Percentiles rank a stretch among this genome's conserved stretches.
These are phyloP conservation scores for Corymbia maculata DNA, from an alignment of 345 rosid species.

Conservation along the genomic window DNA sequence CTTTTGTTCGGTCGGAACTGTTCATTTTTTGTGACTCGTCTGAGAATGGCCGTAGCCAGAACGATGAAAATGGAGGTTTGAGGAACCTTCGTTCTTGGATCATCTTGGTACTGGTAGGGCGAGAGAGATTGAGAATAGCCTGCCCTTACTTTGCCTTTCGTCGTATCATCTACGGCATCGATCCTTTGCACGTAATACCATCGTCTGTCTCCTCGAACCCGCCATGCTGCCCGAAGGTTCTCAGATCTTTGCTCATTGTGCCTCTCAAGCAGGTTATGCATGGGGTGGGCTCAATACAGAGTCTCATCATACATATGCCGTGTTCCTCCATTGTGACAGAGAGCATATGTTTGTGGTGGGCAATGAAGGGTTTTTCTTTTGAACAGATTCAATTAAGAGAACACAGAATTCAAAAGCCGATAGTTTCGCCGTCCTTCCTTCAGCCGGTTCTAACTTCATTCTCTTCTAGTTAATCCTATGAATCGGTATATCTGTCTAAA, in stretches of 20 bases:
- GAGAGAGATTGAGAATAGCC: background rate
- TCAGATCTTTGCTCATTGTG: background rate
- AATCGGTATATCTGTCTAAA: background rate
- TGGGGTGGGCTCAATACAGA: background rate
- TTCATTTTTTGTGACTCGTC: too few species aligned
- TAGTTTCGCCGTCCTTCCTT: background rate
- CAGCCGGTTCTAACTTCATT: too few species aligned
- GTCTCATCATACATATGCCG: too few species aligned
- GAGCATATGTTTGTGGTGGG: background rate
- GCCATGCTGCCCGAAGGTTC: background rate
- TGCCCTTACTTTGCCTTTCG: background rate
- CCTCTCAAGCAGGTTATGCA: background rate
- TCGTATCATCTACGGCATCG: background rate
- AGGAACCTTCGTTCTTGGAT: too few species aligned
- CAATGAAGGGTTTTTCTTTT: background rate
- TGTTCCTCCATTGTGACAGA: background rate
- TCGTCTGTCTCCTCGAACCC: rapidly evolving
- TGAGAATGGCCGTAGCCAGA: too few species aligned
- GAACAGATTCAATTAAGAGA: background rate
- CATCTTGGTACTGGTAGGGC: too few species aligned
- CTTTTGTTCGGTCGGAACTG: too few species aligned
- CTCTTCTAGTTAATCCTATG: too few species aligned
- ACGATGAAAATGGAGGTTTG: too few species aligned
- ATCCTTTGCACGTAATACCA: background rate
- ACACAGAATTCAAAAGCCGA: background rate